A percentile compares a stretch with the other conserved stretches of the same genome.
Evolutionary conservation across 257 asterid genomes (phyloP).

Genomic region (Solanum chilense): DNA sequence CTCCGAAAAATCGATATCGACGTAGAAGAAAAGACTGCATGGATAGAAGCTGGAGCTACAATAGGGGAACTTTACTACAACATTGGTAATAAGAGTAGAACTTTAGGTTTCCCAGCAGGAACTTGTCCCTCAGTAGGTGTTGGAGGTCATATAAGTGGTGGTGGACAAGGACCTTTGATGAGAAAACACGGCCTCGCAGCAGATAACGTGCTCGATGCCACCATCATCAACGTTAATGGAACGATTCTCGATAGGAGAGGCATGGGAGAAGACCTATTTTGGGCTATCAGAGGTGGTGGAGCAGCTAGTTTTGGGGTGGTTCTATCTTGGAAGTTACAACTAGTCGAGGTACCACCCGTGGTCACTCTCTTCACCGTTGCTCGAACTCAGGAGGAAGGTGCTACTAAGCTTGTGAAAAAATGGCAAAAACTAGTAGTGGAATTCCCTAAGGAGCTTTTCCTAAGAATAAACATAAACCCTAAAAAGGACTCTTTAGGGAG

Average conservation of each 20-base stretch:
- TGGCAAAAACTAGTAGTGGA: constrained; percentile 35
- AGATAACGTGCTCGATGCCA: constrained; percentile 37
- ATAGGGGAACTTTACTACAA: constrained; percentile 44
- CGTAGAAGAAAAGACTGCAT: constrained; percentile 23
- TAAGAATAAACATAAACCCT: constrained; percentile 28
- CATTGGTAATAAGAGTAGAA: constrained; percentile 18
- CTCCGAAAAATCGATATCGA: constrained; percentile 22
- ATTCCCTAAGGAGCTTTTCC: constrained; percentile 25
- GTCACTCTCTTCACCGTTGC: constrained; percentile 32
- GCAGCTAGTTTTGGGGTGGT: constrained; percentile 51
- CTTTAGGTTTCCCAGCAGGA: constrained; percentile 44
- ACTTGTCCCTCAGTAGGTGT: constrained; percentile 46
- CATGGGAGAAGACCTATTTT: constrained; percentile 57
- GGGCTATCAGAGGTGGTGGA: constrained; percentile 72
- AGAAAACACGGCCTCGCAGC: constrained; percentile 42
- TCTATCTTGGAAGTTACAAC: constrained; percentile 35
- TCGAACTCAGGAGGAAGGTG: constrained; percentile 12
- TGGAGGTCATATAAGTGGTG: constrained; percentile 60
- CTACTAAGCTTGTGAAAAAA: constrained; percentile 12
- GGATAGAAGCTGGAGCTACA: constrained; percentile 54
- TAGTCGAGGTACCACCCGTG: constrained; percentile 24
- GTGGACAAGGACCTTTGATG: constrained; percentile 39
- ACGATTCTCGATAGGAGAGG: constrained; percentile 22
- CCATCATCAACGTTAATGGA: constrained; percentile 23
- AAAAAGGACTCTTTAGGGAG: neutral